phyloP scores from a whole-genome alignment of 306 rosid genomes.

The Glycine soja region DNA sequence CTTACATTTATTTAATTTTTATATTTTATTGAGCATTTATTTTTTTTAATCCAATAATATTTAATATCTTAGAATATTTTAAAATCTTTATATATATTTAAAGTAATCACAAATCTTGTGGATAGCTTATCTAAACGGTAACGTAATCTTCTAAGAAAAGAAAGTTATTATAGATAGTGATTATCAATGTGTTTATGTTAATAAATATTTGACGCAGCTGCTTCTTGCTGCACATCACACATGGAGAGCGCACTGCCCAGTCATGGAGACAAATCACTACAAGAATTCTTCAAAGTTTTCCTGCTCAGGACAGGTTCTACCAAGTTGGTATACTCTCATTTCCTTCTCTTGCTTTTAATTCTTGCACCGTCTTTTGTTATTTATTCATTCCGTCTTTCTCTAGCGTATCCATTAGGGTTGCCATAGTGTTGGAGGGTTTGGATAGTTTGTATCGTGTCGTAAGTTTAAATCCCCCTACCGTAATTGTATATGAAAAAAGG shows the following conservation, averaged over 20 bases:
- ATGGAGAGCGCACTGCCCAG: background rate
- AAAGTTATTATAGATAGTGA: background rate
- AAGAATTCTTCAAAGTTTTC: constrained; percentile 36
- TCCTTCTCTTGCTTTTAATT: background rate
- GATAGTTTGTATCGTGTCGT: background rate
- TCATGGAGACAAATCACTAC: background rate
- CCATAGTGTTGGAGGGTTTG: background rate
- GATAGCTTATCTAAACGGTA: too few relatives aligned
- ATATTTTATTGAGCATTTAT: too few relatives aligned
- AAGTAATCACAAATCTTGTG: background rate
- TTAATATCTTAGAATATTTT: background rate
- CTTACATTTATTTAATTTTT: too few relatives aligned
- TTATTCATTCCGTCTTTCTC: background rate
- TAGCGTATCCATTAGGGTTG: background rate
- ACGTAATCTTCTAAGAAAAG: background rate
- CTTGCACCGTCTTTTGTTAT: background rate
- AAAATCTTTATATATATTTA: background rate
- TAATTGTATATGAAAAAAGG: background rate
- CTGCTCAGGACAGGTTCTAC: background rate
- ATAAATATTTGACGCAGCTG: background rate
- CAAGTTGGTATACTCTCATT: constrained; percentile 4
- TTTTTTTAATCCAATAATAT: too few relatives aligned
- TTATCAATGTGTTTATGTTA: background rate
- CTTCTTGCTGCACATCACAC: background rate
- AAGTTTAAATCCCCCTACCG: background rate